These are phyloP conservation scores for Lactuca saligna DNA, from an alignment of 129 eudicot genomes.

Conservation along the genomic window DNA sequence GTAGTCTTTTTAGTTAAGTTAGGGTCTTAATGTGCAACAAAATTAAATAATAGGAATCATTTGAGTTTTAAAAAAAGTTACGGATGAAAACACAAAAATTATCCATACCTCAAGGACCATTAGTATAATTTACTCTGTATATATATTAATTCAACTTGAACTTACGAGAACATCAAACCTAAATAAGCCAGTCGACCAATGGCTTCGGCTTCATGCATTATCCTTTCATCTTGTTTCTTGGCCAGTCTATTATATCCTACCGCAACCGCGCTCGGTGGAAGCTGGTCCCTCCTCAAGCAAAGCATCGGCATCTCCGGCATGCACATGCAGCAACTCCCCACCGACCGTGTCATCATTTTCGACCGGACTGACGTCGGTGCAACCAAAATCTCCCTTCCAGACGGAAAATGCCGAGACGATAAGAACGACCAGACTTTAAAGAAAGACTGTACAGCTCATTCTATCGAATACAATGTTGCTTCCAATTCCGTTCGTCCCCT, in stretches of 20 bases:
- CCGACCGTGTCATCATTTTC: slow-evolving; percentile 67
- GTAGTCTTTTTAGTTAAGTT: too few relatives aligned
- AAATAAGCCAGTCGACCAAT: neutral
- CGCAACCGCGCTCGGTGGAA: slow-evolving; percentile 35
- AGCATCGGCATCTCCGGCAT: slow-evolving; percentile 75
- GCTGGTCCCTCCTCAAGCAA: slow-evolving; percentile 54
- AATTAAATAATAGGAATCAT: too few relatives aligned
- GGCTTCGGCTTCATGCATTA: neutral
- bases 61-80: too few relatives aligned
- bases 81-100: too few relatives aligned
- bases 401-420: slow-evolving; percentile 41
- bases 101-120: too few relatives aligned
- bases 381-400: slow-evolving; percentile 64
- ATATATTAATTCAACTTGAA: too few relatives aligned
- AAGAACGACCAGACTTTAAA: neutral
- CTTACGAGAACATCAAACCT: neutral
- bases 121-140: too few relatives aligned
- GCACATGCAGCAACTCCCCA: slow-evolving; percentile 88
- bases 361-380: slow-evolving; percentile 71
- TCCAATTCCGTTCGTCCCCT: slow-evolving; percentile 64
- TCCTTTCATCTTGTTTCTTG: neutral
- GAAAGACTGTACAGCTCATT: slow-evolving; percentile 72
- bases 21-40: too few relatives aligned
- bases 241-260: neutral
- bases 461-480: slow-evolving; percentile 56